phyloP scores from a whole-genome alignment of 768 basidiomycete species.

The Harrya chromipes region DNA sequence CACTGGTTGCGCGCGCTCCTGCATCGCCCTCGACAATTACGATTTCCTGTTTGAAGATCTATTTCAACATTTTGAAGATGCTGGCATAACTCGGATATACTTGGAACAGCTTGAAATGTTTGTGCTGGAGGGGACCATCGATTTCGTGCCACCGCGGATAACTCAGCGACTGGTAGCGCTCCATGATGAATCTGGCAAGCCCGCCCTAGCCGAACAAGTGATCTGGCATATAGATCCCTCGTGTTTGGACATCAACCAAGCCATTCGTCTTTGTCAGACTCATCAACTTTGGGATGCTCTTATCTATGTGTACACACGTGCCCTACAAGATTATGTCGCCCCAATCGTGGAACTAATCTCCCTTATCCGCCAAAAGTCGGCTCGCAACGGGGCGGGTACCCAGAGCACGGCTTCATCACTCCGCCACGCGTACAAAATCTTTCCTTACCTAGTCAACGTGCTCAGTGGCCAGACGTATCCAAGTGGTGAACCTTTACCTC shows the following conservation, averaged over 20 bases:
- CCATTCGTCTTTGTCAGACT: slow-evolving; percentile 78
- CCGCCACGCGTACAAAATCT: slow-evolving; percentile 87
- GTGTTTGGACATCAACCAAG: slow-evolving; percentile 91
- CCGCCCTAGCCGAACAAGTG: slow-evolving; percentile 78
- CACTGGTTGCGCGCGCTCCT: slow-evolving; percentile 70
- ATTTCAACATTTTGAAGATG: slow-evolving; percentile 83
- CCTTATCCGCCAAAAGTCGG: slow-evolving; percentile 53
- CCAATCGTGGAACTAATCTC: slow-evolving; percentile 83
- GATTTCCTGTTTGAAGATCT: slow-evolving; percentile 93
- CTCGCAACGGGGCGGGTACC: slow-evolving; percentile 10
- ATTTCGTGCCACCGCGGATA: slow-evolving; percentile 78
- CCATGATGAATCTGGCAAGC: slow-evolving; percentile 67
- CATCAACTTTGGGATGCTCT: slow-evolving; percentile 89
- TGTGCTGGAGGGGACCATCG: slow-evolving; percentile 71
- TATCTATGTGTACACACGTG: slow-evolving; percentile 89
- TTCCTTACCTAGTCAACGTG: slow-evolving; percentile 77
- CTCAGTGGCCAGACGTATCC: slow-evolving; percentile 87
- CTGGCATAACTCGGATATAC: slow-evolving; percentile 83
- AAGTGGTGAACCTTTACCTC: slow-evolving; percentile 66
- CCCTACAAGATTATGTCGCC: slow-evolving; percentile 83
- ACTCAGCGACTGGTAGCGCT: slow-evolving; percentile 79
- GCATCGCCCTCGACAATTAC: slow-evolving; percentile 73
- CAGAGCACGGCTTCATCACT: slow-evolving; percentile 30
- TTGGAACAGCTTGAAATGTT: slow-evolving; percentile 78
- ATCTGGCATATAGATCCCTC: slow-evolving; percentile 96